Conservation (phyloP, 306 rosid genomes). For the Quillaja saponaria region DNA sequence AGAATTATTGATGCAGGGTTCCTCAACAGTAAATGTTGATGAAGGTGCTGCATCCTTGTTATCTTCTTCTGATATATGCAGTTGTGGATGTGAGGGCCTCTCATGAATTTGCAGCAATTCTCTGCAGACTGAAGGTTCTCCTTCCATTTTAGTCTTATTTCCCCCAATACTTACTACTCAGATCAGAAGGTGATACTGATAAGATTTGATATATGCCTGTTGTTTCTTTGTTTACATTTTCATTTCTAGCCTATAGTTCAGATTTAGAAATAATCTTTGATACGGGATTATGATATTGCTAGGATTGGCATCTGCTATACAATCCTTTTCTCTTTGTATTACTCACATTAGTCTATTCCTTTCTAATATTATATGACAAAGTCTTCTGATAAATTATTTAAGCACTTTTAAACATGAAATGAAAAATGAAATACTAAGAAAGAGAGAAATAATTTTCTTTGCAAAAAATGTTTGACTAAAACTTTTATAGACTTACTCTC, state of each 20-base stretch:
- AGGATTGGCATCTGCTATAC: conserved; percentile 13
- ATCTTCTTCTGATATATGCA: too few relatives aligned
- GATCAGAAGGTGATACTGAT: background rate
- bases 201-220: conserved; percentile 1
- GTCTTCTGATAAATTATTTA: background rate
- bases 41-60: conserved; percentile 14
- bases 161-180: background rate
- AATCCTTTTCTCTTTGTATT: too few relatives aligned
- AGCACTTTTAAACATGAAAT: conserved; percentile 10
- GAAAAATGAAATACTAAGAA: too few relatives aligned
- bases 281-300: conserved; percentile 11
- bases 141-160: conserved; percentile 33
- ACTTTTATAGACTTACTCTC: too few relatives aligned
- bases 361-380: conserved; percentile 2
- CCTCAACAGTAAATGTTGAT: conserved; percentile 1
- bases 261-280: conserved; percentile 7
- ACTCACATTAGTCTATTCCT: conserved; percentile 11
- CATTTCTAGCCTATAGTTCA: conserved; percentile 1
- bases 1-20: conserved; percentile 22
- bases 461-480: too few relatives aligned
- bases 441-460: too few relatives aligned
- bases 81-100: conserved; percentile 14
- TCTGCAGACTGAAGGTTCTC: conserved; percentile 24
- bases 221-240: conserved; percentile 18
- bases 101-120: conserved; percentile 27